Percentiles rank a stretch among this genome's conserved stretches.
Evolutionary conservation across 2,329 filamentous ascomycete species (phyloP).

Genomic region (Fonsecaea nubica): DNA sequence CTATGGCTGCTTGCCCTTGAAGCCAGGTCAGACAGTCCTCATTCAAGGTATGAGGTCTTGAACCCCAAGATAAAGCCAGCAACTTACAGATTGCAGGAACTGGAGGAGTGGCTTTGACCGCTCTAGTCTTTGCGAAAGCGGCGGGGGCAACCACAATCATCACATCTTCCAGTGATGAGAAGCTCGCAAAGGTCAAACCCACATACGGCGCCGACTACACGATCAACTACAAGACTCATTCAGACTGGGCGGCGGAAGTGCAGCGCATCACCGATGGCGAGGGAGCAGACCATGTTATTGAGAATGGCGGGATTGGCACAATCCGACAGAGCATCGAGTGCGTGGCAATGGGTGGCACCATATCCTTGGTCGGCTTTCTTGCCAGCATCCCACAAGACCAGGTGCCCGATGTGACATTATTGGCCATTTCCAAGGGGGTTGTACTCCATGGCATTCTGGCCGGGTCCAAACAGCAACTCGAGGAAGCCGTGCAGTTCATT

Average conservation of each 20-base stretch:
- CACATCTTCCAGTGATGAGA: slow-evolving; percentile 59
- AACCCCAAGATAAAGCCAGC: not conserved
- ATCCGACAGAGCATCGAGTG: slow-evolving; percentile 55
- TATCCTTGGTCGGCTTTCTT: slow-evolving; percentile 41
- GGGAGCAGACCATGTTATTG: slow-evolving; percentile 53
- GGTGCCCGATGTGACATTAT: slow-evolving; percentile 65
- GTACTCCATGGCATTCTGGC: slow-evolving; percentile 67
- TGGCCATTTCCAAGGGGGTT: slow-evolving; percentile 58
- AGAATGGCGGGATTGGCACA: slow-evolving; percentile 52
- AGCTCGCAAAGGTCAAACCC: slow-evolving; percentile 49
- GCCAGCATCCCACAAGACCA: slow-evolving; percentile 58
- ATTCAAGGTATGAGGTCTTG: slow-evolving; percentile 40
- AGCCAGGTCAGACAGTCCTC: slow-evolving; percentile 51
- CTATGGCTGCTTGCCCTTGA: slow-evolving; percentile 51
- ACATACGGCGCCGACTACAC: slow-evolving; percentile 52
- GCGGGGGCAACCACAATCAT: slow-evolving; percentile 55
- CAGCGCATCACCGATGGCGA: slow-evolving; percentile 52
- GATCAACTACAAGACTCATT: slow-evolving; percentile 59
- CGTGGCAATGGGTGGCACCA: slow-evolving; percentile 54
- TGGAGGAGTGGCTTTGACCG: slow-evolving; percentile 55
- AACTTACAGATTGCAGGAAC: slow-evolving; percentile 47
- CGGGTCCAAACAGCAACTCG: slow-evolving; percentile 63
- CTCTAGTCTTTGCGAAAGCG: slow-evolving; percentile 57
- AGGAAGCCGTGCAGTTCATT: slow-evolving; percentile 54
- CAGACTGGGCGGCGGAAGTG: slow-evolving; percentile 56